Conservation (phyloP, 352 stramenopile species). For the Globisporangium echinulatum region DNA sequence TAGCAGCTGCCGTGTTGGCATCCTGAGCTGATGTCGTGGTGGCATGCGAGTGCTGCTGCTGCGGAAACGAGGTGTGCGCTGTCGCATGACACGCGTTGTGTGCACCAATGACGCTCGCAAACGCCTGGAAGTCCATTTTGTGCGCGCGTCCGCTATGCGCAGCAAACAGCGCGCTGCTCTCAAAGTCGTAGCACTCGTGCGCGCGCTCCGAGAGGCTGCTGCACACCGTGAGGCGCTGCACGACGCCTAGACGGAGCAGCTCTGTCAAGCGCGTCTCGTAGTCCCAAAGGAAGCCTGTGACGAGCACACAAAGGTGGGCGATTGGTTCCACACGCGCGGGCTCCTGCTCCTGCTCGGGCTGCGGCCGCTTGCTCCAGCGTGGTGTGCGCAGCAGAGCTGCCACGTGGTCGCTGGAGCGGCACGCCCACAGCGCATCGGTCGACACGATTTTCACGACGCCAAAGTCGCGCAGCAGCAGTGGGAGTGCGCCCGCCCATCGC, state of each 20-base stretch:
- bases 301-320: slow-evolving; percentile 42
- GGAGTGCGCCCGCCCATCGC: slow-evolving; percentile 56
- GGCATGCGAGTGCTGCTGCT: not conserved
- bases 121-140: slow-evolving; percentile 49
- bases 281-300: slow-evolving; percentile 60
- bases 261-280: slow-evolving; percentile 30
- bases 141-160: slow-evolving; percentile 8
- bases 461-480: slow-evolving; percentile 60
- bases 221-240: slow-evolving; percentile 42
- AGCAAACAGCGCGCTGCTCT: slow-evolving; percentile 10
- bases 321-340: slow-evolving; percentile 13
- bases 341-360: slow-evolving; percentile 2
- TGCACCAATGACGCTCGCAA: slow-evolving; percentile 22
- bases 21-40: no score
- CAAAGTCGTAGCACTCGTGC: slow-evolving; percentile 65
- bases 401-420: slow-evolving; percentile 12
- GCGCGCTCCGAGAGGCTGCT: slow-evolving; percentile 62
- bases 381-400: slow-evolving; percentile 17
- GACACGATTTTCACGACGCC: slow-evolving; percentile 40
- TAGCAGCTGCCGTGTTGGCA: not conserved
- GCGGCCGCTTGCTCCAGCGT: not conserved
- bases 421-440: slow-evolving; percentile 30
- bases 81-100: slow-evolving; percentile 10
- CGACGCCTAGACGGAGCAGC: slow-evolving; percentile 32
- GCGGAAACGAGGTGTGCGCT: slow-evolving; percentile 1